Evolutionary conservation across 2,329 filamentous ascomycete species (phyloP).

Genomic region (Aspergillus transmontanensis): DNA sequence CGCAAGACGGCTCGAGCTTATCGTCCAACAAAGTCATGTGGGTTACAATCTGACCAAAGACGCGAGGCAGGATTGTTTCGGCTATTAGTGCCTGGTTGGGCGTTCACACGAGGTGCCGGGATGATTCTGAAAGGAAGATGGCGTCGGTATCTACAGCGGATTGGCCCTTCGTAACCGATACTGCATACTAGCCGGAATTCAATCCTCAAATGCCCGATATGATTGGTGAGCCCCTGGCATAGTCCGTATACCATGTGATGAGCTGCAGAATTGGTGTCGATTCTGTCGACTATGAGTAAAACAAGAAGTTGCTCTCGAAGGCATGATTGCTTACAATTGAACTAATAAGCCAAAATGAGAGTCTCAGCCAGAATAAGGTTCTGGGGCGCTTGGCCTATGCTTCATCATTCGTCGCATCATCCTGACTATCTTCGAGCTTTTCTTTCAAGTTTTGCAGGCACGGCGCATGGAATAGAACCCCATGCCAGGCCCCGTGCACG

Average conservation of each 20-base stretch:
- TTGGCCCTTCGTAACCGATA: background rate
- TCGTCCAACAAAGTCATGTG: background rate
- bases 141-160: background rate
- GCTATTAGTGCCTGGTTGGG: slow-evolving; percentile 1
- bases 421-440: slow-evolving; percentile 18
- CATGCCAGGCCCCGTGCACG: slow-evolving; percentile 45
- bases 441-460: slow-evolving; percentile 45
- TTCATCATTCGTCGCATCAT: background rate
- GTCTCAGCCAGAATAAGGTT: background rate
- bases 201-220: background rate
- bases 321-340: background rate
- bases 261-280: background rate
- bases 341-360: background rate
- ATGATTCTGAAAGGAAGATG: background rate
- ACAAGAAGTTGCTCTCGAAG: background rate
- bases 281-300: background rate
- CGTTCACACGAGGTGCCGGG: background rate
- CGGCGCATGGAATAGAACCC: slow-evolving; percentile 53
- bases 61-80: background rate
- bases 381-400: background rate
- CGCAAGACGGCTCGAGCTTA: background rate
- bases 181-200: background rate
- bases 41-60: background rate
- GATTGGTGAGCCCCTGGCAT: slow-evolving; percentile 1
- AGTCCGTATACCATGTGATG: background rate